A percentile compares a stretch with the other conserved stretches of the same genome.
These are phyloP conservation scores for Dactylellina haptotyla DNA, from an alignment of 2,329 filamentous ascomycete species.

Conservation along the genomic window DNA sequence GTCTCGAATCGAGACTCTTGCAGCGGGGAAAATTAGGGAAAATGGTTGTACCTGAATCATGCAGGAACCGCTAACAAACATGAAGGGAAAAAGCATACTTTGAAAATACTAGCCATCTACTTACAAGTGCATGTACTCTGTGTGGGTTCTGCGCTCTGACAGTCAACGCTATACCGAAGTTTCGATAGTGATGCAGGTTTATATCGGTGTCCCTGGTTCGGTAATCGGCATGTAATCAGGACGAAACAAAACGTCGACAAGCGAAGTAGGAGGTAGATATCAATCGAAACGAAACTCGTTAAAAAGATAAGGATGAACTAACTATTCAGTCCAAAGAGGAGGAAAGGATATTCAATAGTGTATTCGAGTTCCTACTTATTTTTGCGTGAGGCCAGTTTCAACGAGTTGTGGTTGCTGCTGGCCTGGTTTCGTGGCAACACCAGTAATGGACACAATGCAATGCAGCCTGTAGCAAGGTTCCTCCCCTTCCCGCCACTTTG, in stretches of 20 bases:
- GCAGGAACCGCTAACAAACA: slow-evolving; percentile 36
- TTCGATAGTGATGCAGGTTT: slow-evolving; percentile 25
- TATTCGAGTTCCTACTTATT: not conserved
- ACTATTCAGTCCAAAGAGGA: not conserved
- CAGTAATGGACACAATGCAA: not conserved
- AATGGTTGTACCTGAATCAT: slow-evolving; percentile 13
- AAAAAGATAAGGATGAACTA: slow-evolving; percentile 3
- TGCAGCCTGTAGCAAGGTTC: slow-evolving; percentile 17
- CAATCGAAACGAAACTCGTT: slow-evolving; percentile 23
- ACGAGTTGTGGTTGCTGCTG: slow-evolving; percentile 4
- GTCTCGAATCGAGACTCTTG: slow-evolving; percentile 20
- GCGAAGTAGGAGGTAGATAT: slow-evolving; percentile 30
- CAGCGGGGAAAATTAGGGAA: slow-evolving; percentile 16
- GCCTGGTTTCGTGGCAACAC: slow-evolving; percentile 15
- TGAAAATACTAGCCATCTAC: not conserved
- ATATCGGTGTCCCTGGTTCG: slow-evolving; percentile 4
- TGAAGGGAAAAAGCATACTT: slow-evolving; percentile 1
- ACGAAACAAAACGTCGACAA: slow-evolving; percentile 45
- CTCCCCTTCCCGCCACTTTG: slow-evolving; percentile 38
- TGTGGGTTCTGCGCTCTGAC: not conserved
- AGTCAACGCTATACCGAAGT: not conserved
- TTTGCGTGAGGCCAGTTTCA: not conserved
- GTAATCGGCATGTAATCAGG: slow-evolving; percentile 22
- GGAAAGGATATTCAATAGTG: not conserved
- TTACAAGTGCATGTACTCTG: not conserved